phyloP scores from a whole-genome alignment of 2,329 filamentous ascomycete genomes.

The Graphilbum sp. region DNA sequence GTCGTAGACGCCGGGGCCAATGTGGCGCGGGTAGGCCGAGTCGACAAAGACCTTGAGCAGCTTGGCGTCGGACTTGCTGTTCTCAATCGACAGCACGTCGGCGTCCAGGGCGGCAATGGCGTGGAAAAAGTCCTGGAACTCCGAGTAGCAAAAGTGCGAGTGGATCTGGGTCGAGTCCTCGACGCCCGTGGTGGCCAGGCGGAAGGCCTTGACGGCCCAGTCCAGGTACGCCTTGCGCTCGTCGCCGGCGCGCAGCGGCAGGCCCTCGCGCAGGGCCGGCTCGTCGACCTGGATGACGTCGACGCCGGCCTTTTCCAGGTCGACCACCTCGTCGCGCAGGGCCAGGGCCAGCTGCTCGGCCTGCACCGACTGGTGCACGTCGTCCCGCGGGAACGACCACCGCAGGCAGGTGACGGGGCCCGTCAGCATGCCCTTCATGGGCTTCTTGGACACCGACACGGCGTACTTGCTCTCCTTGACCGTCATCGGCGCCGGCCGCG shows the following conservation, averaged over 20 bases:
- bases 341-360: constrained; percentile 97
- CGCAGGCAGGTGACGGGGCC: constrained; percentile 96
- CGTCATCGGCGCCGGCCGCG: constrained; percentile 90
- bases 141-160: constrained; percentile 99
- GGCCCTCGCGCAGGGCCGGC: constrained; percentile 97
- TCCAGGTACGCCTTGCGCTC: constrained; percentile 94
- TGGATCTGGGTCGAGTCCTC: constrained; percentile 96
- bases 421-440: constrained; percentile 99
- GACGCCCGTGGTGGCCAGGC: constrained; percentile 83
- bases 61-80: constrained; percentile 99
- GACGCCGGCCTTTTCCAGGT: constrained; percentile 92
- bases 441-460: constrained; percentile 88
- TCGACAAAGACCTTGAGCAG: constrained; percentile 97
- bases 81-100: constrained; percentile 97
- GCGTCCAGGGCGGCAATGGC: constrained; percentile 96
- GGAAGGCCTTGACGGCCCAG: constrained; percentile 98
- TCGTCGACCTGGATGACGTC: constrained; percentile 99
- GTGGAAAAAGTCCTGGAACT: constrained; percentile 99
- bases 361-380: constrained; percentile 97
- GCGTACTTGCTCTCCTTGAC: constrained; percentile 99
- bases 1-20: constrained; percentile 98
- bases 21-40: constrained; percentile 93
- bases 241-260: constrained; percentile 82
- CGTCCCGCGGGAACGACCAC: constrained; percentile 99
- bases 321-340: constrained; percentile 94